Conservation (phyloP, 2,329 filamentous ascomycete species). For the Diaporthe vaccinii region DNA sequence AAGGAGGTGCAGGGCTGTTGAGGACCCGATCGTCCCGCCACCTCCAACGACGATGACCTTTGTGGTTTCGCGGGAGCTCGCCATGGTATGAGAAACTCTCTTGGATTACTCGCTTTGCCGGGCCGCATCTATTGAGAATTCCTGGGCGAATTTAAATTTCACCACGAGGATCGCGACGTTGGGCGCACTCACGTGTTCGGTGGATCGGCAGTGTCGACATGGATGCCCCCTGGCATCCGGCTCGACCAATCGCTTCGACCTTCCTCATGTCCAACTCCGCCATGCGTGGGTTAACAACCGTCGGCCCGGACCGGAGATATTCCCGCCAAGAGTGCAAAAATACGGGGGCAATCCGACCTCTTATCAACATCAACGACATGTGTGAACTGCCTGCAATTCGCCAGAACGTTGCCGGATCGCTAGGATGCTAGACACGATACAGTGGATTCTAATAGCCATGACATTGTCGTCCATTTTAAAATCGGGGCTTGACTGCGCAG, state of each 20-base stretch:
- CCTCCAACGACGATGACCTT: constrained; percentile 60
- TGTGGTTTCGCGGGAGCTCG: constrained; percentile 43
- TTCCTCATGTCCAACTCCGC: constrained; percentile 19
- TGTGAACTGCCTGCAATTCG: constrained; percentile 4
- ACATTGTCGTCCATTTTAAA: neutral
- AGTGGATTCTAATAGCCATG: too few species aligned
- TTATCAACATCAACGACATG: constrained; percentile 13
- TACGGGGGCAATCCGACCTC: constrained; percentile 25
- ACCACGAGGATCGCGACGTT: neutral
- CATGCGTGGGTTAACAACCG: neutral
- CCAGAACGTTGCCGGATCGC: neutral
- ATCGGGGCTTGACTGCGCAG: neutral
- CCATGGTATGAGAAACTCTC: constrained; percentile 41
- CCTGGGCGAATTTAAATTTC: neutral
- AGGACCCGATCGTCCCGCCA: constrained; percentile 61
- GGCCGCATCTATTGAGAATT: neutral
- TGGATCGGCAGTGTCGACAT: neutral
- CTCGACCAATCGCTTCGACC: constrained; percentile 29
- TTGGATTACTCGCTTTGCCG: neutral
- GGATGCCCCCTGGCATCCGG: neutral
- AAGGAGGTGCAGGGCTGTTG: constrained; percentile 60
- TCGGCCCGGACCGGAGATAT: constrained; percentile 35
- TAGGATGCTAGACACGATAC: too few species aligned
- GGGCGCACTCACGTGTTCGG: constrained; percentile 10
- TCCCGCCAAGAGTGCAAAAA: constrained; percentile 22